A percentile compares a stretch with the other conserved stretches of the same genome.
Conservation (phyloP, 2,329 filamentous ascomycete genomes). For the Stagonosporopsis vannaccii region DNA sequence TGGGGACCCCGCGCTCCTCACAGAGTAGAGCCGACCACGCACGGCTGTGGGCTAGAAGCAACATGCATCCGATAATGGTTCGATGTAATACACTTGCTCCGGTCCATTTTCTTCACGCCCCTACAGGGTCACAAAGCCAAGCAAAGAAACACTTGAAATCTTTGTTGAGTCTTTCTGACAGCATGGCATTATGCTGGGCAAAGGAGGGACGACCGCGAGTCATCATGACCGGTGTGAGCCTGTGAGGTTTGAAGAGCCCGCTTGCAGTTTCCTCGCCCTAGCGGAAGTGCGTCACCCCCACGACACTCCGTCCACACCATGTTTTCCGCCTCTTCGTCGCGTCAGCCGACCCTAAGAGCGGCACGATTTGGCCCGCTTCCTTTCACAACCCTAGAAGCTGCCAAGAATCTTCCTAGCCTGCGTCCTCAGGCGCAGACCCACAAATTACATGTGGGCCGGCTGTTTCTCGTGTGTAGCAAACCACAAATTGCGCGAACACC, state of each 20-base stretch:
- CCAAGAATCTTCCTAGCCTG: slow-evolving; percentile 14
- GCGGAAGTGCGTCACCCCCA: slow-evolving; percentile 4
- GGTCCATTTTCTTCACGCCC: slow-evolving; percentile 5
- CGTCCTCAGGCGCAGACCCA: slow-evolving; percentile 12
- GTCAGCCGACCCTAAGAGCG: slow-evolving; percentile 14
- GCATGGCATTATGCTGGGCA: slow-evolving; percentile 9
- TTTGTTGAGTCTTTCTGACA: slow-evolving; percentile 10
- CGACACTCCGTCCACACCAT: slow-evolving; percentile 4
- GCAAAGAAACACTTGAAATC: slow-evolving; percentile 3
- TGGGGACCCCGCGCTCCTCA: slow-evolving; percentile 10
- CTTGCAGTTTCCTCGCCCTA: slow-evolving; percentile 5
- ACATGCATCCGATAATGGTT: slow-evolving; percentile 1
- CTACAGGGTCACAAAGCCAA: slow-evolving; percentile 5
- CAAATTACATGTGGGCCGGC: slow-evolving; percentile 9
- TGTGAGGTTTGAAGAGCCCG: slow-evolving; percentile 9
- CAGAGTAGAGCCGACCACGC: background rate
- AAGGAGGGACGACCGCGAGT: slow-evolving; percentile 3
- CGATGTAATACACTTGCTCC: slow-evolving; percentile 1
- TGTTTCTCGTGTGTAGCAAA: slow-evolving; percentile 13
- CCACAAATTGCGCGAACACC: background rate
- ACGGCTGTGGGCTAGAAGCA: slow-evolving; percentile 8
- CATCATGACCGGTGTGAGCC: slow-evolving; percentile 16
- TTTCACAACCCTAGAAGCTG: slow-evolving; percentile 4
- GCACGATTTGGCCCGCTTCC: background rate
- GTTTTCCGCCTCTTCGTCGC: slow-evolving; percentile 5